Evolutionary conservation across 208 protist species (phyloP), one percentile per base, ranked within the genome.

Genomic region (Leptomonas seymouri): DNA sequence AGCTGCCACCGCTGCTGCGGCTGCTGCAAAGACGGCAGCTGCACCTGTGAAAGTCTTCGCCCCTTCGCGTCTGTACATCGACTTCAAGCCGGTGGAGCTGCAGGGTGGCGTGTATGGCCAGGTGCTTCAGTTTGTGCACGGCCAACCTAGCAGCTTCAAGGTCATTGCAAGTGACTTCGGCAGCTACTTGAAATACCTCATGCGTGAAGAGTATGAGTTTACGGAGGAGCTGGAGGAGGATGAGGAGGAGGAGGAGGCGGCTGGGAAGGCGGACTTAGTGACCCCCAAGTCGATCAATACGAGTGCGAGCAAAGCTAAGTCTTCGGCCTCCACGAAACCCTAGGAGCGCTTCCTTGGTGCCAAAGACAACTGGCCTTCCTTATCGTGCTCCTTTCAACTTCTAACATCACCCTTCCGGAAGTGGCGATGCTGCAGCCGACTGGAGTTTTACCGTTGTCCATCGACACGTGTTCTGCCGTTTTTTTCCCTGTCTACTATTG

Each of bases 121-220:
- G 71, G 71, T 89, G 42, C 68, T 89, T 12, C 80, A 89, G 73
- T 85, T 78, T 58, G 62, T 74, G 25, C 80, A 80, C 23, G 67
- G 75, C 4, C 63, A 65, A 25, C 73, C 56, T 11, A 81, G 82
- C 53, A 80, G 80, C 68, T 89, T 86, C 58, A 61, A 45, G 44
- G 85, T 90, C 11, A 72, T 90, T 12, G 81, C 85, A 25, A 50
- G 56, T 12, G 67, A 85, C 72, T 90, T 90, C 58, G 80, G 80
- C n/a, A 72, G 73, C 20, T 90, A 90, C 59, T 57, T 90, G 23
- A 81, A 83, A 55, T 62, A 73, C 34, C 59, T 87, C 45, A 90
- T 90, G 70, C 42, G 54, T 1, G 76, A 86, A 42, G 85, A 90
- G 71, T 87, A 78, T 67, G 79, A 80, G 48, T 90, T 90, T 55